phyloP scores from a whole-genome alignment of 169 alveolate genomes.

The Amoebophrya sp. region DNA sequence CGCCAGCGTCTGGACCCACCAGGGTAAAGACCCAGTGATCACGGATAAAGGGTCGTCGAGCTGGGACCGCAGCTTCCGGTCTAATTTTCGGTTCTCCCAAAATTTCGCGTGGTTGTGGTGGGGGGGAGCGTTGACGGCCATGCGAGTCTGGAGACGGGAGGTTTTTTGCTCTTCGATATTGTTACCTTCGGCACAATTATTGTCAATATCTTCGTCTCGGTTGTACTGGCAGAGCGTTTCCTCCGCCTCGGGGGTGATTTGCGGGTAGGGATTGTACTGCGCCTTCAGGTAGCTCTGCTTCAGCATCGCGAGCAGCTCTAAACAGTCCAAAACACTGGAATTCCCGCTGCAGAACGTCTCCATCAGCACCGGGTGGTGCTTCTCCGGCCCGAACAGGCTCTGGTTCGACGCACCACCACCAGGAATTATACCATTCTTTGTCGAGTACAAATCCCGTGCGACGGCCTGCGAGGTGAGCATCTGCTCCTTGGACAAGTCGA shows the following conservation, averaged over 20 bases:
- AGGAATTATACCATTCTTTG: no score
- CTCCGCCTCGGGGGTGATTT: not conserved
- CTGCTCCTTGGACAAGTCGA: no score
- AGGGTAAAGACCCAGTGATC: not conserved
- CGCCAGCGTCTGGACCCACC: not conserved
- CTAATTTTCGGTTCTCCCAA: not conserved
- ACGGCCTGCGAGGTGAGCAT: not conserved
- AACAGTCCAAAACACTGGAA: not conserved
- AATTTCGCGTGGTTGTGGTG: not conserved
- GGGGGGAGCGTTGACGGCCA: not conserved
- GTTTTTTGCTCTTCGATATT: not conserved
- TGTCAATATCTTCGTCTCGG: not conserved
- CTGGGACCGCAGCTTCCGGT: not conserved
- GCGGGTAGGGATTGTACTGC: not conserved
- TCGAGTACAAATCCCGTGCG: not conserved
- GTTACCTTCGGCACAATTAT: not conserved
- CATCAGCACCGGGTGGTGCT: not conserved
- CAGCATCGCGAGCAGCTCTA: not conserved
- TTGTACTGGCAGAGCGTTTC: not conserved
- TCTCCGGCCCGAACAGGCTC: not conserved
- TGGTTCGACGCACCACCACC: no score
- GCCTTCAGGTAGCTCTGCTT: not conserved
- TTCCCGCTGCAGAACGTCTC: not conserved
- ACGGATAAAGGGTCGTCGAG: not conserved
- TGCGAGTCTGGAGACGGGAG: no score